These are phyloP conservation scores for Diaporthe sp. DNA, from an alignment of 2,329 filamentous ascomycete species.

Conservation along the genomic window DNA sequence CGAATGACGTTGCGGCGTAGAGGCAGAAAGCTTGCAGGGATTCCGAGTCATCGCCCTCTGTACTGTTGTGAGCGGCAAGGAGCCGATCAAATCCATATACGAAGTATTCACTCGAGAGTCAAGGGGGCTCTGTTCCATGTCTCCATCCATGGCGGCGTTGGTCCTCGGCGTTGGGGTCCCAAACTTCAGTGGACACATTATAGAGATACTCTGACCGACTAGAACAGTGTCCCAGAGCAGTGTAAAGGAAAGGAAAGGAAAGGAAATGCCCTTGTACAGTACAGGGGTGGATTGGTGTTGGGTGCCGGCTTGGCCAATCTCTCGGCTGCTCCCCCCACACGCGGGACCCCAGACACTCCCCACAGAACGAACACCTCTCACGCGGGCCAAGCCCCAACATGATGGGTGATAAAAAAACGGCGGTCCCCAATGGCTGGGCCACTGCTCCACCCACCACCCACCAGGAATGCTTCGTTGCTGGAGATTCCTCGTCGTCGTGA, in stretches of 20 bases:
- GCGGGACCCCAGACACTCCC: background rate
- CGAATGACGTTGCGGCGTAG: constrained; percentile 13
- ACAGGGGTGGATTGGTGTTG: constrained; percentile 5
- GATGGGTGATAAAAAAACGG: background rate
- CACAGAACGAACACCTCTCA: constrained; percentile 8
- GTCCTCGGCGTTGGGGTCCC: background rate
- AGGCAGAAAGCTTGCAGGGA: background rate
- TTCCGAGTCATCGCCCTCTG: background rate
- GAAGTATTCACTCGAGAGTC: background rate
- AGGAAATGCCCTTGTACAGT: too few species aligned
- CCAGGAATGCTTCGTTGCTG: background rate
- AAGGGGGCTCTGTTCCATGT: background rate
- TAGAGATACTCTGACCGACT: too few species aligned
- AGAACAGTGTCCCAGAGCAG: background rate
- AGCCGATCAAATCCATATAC: too few species aligned
- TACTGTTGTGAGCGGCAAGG: background rate
- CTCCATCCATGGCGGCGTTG: background rate
- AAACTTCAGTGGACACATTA: background rate
- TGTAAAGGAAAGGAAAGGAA: background rate
- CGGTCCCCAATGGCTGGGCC: background rate
- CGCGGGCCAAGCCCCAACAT: background rate
- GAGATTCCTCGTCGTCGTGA: too few species aligned
- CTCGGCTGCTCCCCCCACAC: background rate
- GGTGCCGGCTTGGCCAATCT: constrained; percentile 16
- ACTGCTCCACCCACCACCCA: background rate